Evolutionary conservation across 1,139 yeast genomes (phyloP).

Genomic region (Eremothecium gossypii): DNA sequence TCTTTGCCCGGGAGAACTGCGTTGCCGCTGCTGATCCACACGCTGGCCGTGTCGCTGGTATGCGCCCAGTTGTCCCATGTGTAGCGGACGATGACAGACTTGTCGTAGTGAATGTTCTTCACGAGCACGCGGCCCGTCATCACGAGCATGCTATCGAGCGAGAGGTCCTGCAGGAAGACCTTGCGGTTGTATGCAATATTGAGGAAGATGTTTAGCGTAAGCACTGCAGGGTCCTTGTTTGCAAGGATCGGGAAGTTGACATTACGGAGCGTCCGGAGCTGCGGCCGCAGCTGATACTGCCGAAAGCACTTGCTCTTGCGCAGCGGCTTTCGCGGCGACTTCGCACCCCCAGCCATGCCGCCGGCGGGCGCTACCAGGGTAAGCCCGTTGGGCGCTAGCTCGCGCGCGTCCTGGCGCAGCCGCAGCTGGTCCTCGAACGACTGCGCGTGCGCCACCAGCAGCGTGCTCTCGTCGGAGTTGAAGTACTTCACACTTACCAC

Average conservation of each 20-base stretch:
- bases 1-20: slow-evolving; percentile 22
- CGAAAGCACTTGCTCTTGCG: neutral
- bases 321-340: neutral
- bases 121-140: slow-evolving; percentile 25
- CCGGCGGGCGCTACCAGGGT: neutral
- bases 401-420: neutral
- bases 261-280: slow-evolving; percentile 18
- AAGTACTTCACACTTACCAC: slow-evolving; percentile 26
- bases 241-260: slow-evolving; percentile 25
- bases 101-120: slow-evolving; percentile 26
- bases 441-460: slow-evolving; percentile 15
- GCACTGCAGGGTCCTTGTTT: slow-evolving; percentile 24
- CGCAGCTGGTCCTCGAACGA: neutral
- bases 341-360: neutral
- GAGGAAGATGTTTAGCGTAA: slow-evolving; percentile 25
- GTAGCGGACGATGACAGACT: slow-evolving; percentile 24
- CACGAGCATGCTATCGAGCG: slow-evolving; percentile 19
- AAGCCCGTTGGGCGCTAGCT: neutral
- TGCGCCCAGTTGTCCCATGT: slow-evolving; percentile 27
- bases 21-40: slow-evolving; percentile 25
- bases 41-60: slow-evolving; percentile 23
- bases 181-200: slow-evolving; percentile 22
- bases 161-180: slow-evolving; percentile 24
- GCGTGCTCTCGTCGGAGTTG: slow-evolving; percentile 25
- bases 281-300: neutral